phyloP scores from a whole-genome alignment of 257 asterid species.

The Nicotiana otophora region DNA sequence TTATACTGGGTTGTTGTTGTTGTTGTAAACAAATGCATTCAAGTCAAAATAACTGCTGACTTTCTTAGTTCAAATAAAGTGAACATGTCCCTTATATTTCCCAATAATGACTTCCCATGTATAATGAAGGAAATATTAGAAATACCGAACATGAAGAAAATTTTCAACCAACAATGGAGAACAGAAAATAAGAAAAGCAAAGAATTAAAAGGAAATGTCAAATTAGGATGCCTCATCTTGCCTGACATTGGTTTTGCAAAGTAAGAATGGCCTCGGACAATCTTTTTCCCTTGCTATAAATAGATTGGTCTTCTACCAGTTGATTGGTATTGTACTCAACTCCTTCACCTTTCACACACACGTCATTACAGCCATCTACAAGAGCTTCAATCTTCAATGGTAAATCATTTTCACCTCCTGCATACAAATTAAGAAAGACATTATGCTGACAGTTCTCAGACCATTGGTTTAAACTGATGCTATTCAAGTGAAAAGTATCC shows the following conservation, averaged over 20 bases:
- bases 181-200: not conserved
- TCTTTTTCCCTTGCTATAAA: not conserved
- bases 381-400: not conserved
- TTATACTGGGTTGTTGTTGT: no score
- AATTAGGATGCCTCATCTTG: not conserved
- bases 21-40: not conserved
- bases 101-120: not conserved
- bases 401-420: conserved; percentile 13
- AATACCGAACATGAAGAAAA: not conserved
- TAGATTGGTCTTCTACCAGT: conserved; percentile 5
- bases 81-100: not conserved
- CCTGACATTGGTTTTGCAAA: conserved; percentile 17
- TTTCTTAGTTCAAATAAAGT: not conserved
- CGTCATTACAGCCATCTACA: not conserved
- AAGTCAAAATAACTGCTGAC: not conserved
- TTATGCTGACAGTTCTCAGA: not conserved
- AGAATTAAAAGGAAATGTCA: not conserved
- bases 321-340: not conserved
- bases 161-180: not conserved
- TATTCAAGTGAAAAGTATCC: not conserved
- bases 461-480: not conserved
- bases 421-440: not conserved
- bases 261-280: conserved; percentile 11
- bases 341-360: not conserved
- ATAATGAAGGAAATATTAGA: not conserved